phyloP scores from a whole-genome alignment of 129 eudicot genomes.

The Chrysanthemum lavandulifolium region DNA sequence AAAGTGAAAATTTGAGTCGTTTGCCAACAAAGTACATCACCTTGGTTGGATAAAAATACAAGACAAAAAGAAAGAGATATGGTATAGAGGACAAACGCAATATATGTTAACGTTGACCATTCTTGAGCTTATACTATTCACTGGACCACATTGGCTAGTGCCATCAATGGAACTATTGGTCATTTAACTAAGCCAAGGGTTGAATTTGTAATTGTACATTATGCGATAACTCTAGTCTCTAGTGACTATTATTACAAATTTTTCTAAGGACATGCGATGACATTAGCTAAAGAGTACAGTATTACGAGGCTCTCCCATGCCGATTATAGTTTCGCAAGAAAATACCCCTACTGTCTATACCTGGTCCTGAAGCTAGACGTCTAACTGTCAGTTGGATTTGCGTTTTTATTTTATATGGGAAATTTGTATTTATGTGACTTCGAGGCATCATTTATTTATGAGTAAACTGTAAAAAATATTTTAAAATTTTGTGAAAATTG shows the following conservation, averaged over 20 bases:
- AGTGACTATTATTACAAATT: conserved; percentile 1
- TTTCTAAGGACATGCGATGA: not conserved
- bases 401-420: too few species aligned
- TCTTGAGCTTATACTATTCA: conserved; percentile 29
- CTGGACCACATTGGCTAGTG: conserved; percentile 38
- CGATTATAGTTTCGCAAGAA: conserved; percentile 9
- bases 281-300: conserved; percentile 3
- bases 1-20: conserved; percentile 16
- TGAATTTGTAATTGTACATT: not conserved
- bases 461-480: too few species aligned
- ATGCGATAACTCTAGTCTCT: not conserved
- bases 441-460: too few species aligned
- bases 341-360: too few species aligned
- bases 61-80: conserved; percentile 14
- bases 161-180: conserved; percentile 20
- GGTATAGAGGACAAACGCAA: conserved; percentile 23
- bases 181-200: conserved; percentile 5
- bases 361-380: too few species aligned
- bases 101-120: conserved; percentile 35
- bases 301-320: conserved; percentile 6
- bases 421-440: too few species aligned
- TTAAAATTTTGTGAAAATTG: too few species aligned
- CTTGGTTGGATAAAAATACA: conserved; percentile 32
- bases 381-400: too few species aligned
- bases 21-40: conserved; percentile 28